Evolutionary conservation across 1,284 basidiomycete genomes (phyloP).

Genomic region (Dichomitus squalens): DNA sequence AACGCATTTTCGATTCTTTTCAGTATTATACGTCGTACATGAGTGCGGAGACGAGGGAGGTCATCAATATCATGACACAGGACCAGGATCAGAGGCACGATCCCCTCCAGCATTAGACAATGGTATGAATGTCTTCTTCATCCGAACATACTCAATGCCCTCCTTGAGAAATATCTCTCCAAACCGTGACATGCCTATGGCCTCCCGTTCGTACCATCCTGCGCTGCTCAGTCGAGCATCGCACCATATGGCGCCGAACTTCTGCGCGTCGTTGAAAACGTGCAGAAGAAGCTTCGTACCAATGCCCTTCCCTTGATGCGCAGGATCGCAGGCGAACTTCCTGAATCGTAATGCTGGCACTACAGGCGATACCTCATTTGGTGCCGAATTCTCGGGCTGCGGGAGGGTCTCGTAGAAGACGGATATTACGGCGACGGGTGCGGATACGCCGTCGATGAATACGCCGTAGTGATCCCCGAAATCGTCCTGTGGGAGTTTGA

Average conservation of each 20-base stretch:
- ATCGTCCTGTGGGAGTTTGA: slow-evolving; percentile 54
- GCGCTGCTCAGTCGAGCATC: slow-evolving; percentile 50
- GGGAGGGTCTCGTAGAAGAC: slow-evolving; percentile 52
- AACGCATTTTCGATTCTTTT: too few relatives aligned
- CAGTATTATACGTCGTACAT: too few relatives aligned
- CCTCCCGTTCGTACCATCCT: slow-evolving; percentile 56
- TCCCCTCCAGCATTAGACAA: too few relatives aligned
- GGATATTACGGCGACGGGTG: slow-evolving; percentile 55
- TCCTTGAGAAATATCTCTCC: slow-evolving; percentile 56
- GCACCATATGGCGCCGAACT: slow-evolving; percentile 51
- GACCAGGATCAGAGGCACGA: too few relatives aligned
- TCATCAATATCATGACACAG: too few relatives aligned
- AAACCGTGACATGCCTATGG: slow-evolving; percentile 51
- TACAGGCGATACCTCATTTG: background rate
- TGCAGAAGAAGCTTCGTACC: slow-evolving; percentile 50
- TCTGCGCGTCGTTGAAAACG: slow-evolving; percentile 40
- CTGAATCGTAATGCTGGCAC: slow-evolving; percentile 49
- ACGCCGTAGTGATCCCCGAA: slow-evolving; percentile 55
- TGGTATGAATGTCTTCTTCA: slow-evolving; percentile 31
- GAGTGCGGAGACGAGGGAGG: too few relatives aligned
- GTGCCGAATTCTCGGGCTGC: slow-evolving; percentile 7
- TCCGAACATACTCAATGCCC: slow-evolving; percentile 53
- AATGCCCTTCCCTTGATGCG: slow-evolving; percentile 51
- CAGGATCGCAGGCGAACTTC: slow-evolving; percentile 58
- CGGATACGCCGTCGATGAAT: slow-evolving; percentile 38